Evolutionary conservation across 768 basidiomycete genomes (phyloP).

Genomic region (Mycena epipterygia): DNA sequence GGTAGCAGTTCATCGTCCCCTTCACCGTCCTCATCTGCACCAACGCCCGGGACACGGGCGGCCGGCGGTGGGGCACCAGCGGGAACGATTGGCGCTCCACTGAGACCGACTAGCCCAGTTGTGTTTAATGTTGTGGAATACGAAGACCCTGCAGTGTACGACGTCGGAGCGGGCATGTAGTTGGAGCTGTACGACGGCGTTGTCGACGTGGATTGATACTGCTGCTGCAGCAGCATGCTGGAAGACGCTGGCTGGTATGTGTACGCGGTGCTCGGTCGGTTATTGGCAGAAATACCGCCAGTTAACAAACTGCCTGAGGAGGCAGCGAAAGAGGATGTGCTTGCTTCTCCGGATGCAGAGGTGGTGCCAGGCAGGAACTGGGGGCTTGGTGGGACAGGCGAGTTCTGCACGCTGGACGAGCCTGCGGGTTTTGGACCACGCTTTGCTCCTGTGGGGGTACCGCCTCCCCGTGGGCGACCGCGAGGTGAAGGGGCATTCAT

Average conservation of each 20-base stretch:
- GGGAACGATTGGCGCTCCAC: conserved; percentile 31
- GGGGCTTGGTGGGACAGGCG: conserved; percentile 47
- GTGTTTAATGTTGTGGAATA: not conserved
- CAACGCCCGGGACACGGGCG: conserved; percentile 14
- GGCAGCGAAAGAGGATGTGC: conserved; percentile 19
- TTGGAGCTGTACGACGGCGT: not conserved
- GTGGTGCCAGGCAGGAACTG: conserved; percentile 34
- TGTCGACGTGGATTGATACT: conserved; percentile 1
- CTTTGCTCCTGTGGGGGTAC: conserved; percentile 53
- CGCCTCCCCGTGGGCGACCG: conserved; percentile 35
- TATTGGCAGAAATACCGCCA: conserved; percentile 1
- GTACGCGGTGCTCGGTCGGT: too few species aligned
- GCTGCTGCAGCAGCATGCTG: not conserved
- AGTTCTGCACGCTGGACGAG: conserved; percentile 42
- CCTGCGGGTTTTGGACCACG: conserved; percentile 63
- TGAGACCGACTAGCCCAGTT: conserved; percentile 17
- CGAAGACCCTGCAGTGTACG: not conserved
- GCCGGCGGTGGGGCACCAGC: conserved; percentile 29
- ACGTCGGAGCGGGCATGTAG: not conserved
- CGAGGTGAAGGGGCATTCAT: conserved; percentile 6
- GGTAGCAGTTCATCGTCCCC: conserved; percentile 85
- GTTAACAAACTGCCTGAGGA: not conserved
- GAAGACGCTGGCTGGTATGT: too few species aligned
- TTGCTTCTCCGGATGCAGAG: not conserved
- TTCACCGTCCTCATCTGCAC: conserved; percentile 69